phyloP scores from a whole-genome alignment of 2,329 filamentous ascomycete genomes.

The Didymella arachidicola region DNA sequence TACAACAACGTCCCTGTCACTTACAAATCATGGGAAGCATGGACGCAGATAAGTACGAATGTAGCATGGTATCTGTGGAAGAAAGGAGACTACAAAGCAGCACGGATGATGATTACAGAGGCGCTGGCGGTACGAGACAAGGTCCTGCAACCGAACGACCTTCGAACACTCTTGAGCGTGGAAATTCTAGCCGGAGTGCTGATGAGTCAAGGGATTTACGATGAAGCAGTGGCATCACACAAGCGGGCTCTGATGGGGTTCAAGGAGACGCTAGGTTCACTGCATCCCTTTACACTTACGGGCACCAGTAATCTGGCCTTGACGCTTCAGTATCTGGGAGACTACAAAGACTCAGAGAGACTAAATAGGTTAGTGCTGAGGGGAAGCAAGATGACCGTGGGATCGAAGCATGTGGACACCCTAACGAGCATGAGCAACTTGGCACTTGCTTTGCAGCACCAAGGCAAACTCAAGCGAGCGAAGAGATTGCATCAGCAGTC shows the following conservation, averaged over 20 bases:
- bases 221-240: neutral
- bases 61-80: constrained; percentile 2
- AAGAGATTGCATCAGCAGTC: neutral
- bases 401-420: neutral
- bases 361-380: neutral
- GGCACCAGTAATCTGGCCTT: neutral
- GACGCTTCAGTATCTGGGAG: neutral
- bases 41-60: constrained; percentile 1
- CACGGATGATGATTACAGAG: neutral
- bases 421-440: constrained; percentile 1
- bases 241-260: neutral
- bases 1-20: neutral
- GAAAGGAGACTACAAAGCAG: neutral
- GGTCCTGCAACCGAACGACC: neutral
- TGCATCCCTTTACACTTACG: neutral
- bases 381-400: neutral
- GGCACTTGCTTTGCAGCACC: neutral
- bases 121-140: neutral
- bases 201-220: neutral
- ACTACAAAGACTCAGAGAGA: neutral
- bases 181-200: neutral
- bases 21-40: neutral
- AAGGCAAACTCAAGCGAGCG: neutral
- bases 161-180: neutral
- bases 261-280: neutral